Conservation (phyloP, 768 basidiomycete species). For the Mycena indigotica region DNA sequence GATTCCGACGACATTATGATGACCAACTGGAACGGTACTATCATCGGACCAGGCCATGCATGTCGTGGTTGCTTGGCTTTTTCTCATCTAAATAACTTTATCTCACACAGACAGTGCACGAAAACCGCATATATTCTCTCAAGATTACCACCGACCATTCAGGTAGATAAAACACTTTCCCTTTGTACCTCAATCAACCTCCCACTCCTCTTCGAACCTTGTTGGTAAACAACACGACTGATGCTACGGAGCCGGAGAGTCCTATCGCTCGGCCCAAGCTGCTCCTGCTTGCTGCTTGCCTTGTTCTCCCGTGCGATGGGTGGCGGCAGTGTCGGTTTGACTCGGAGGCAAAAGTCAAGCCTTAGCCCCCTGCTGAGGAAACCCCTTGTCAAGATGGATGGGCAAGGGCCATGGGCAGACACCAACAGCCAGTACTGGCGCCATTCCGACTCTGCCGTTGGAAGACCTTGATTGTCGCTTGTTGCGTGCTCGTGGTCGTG, state of each 20-base stretch:
- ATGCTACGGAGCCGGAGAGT: slow-evolving; percentile 63
- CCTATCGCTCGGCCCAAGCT: slow-evolving; percentile 89
- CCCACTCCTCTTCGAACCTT: slow-evolving; percentile 15
- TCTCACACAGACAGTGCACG: slow-evolving; percentile 92
- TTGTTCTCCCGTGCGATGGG: slow-evolving; percentile 63
- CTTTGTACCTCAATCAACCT: slow-evolving; percentile 12
- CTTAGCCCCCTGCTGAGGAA: background rate
- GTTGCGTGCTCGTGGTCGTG: slow-evolving; percentile 40
- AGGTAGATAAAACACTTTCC: no score
- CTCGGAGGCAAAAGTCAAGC: no score
- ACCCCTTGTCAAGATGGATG: background rate
- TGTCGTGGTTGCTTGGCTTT: slow-evolving; percentile 37
- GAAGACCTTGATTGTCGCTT: slow-evolving; percentile 58
- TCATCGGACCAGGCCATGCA: slow-evolving; percentile 97
- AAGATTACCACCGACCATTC: slow-evolving; percentile 85
- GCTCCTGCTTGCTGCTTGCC: slow-evolving; percentile 88
- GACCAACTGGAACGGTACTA: slow-evolving; percentile 98
- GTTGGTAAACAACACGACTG: slow-evolving; percentile 28
- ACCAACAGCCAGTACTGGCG: slow-evolving; percentile 10
- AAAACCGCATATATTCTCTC: slow-evolving; percentile 97
- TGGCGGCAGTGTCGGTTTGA: slow-evolving; percentile 27
- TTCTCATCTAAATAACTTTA: no score
- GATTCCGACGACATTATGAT: slow-evolving; percentile 96
- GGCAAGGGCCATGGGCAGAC: slow-evolving; percentile 16
- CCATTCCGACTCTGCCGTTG: slow-evolving; percentile 48